Conservation (phyloP, 805 yeast species). For the Myxozyma neglecta region DNA sequence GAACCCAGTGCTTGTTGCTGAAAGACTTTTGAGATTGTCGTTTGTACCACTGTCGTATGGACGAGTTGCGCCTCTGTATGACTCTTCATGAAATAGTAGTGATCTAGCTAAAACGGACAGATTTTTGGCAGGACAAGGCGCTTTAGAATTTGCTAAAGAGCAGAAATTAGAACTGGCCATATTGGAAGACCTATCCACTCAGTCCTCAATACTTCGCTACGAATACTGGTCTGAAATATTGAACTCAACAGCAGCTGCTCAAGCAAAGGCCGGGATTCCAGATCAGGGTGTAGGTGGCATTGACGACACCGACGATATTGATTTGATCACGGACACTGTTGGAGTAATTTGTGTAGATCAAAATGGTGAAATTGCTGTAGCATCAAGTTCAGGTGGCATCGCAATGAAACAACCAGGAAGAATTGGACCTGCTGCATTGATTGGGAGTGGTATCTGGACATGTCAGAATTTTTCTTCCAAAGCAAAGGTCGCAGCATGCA, state of each 20-base stretch:
- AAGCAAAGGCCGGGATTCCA: neutral
- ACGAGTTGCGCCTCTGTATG: constrained; percentile 30
- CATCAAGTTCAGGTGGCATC: constrained; percentile 46
- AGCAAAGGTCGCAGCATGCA: constrained; percentile 34
- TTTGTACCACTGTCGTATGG: constrained; percentile 19
- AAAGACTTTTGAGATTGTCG: constrained; percentile 30
- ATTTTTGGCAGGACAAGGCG: constrained; percentile 42
- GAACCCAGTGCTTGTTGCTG: constrained; percentile 39
- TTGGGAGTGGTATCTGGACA: constrained; percentile 42
- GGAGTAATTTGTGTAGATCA: constrained; percentile 42
- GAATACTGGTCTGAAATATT: constrained; percentile 26
- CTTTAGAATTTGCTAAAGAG: constrained; percentile 35
- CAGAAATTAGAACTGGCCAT: constrained; percentile 22
- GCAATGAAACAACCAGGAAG: constrained; percentile 43
- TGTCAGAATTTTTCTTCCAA: neutral
- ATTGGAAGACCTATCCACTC: constrained; percentile 25
- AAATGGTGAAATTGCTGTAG: constrained; percentile 36
- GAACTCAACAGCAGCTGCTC: constrained; percentile 1
- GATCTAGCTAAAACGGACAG: constrained; percentile 29
- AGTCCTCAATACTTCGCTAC: constrained; percentile 21
- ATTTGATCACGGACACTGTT: constrained; percentile 41
- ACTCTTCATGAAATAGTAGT: neutral
- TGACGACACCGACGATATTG: constrained; percentile 4
- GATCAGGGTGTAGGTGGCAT: neutral
- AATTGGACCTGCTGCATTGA: constrained; percentile 46